Percentiles rank a stretch among this genome's conserved stretches.
phyloP scores from a whole-genome alignment of 2,329 filamentous ascomycete genomes.

The Trichophyton verrucosum region DNA sequence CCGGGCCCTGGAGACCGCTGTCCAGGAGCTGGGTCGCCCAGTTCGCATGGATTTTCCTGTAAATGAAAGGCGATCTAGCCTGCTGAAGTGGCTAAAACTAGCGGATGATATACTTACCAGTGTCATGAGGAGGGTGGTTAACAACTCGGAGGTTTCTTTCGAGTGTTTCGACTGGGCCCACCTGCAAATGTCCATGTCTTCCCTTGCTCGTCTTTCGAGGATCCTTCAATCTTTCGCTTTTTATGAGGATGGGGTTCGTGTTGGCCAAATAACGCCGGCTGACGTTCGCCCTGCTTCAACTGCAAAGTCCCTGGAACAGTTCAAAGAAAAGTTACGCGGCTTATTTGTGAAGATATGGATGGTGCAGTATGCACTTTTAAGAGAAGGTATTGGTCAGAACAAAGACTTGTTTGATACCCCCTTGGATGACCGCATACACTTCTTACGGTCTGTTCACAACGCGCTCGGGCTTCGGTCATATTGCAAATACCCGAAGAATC shows the following conservation, averaged over 20 bases:
- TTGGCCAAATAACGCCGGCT: conserved; percentile 57
- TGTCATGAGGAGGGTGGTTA: conserved; percentile 55
- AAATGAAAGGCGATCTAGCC: conserved; percentile 54
- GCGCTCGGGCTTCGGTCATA: conserved; percentile 71
- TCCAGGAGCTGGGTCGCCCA: conserved; percentile 53
- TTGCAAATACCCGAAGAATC: conserved; percentile 74
- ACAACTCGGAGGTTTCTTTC: conserved; percentile 53
- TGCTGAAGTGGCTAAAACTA: conserved; percentile 66
- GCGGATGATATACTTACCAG: conserved; percentile 65
- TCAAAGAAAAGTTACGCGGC: conserved; percentile 64
- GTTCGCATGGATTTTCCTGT: conserved; percentile 44
- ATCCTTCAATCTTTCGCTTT: conserved; percentile 69
- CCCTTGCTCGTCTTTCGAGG: conserved; percentile 58
- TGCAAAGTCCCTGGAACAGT: conserved; percentile 30
- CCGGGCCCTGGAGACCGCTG: conserved; percentile 71
- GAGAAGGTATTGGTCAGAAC: conserved; percentile 60
- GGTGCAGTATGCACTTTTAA: conserved; percentile 67
- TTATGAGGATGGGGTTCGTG: conserved; percentile 72
- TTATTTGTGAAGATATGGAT: conserved; percentile 84
- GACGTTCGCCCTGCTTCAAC: conserved; percentile 40
- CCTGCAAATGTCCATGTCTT: conserved; percentile 57
- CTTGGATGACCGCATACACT: conserved; percentile 63
- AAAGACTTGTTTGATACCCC: conserved; percentile 50
- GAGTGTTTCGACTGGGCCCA: conserved; percentile 76
- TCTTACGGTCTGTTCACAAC: conserved; percentile 69